Conservation (phyloP, 23 red algal species). For the Cyanidium caldarium region DNA sequence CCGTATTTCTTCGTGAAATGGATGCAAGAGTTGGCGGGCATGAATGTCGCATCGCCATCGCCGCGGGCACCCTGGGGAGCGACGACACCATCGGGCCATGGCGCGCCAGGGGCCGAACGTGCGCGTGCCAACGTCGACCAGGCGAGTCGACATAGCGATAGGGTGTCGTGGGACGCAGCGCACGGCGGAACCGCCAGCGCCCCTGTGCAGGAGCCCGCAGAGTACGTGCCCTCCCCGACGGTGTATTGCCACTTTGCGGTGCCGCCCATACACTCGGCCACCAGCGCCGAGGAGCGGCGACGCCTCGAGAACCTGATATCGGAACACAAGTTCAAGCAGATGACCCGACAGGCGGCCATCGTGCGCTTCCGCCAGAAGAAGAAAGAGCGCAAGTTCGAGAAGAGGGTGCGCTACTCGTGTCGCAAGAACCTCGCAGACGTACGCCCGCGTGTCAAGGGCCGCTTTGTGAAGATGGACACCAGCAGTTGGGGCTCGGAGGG, state of each 20-base stretch:
- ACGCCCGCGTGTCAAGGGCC: slow-evolving; percentile 57
- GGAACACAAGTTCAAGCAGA: slow-evolving; percentile 80
- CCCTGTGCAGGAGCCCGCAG: neutral
- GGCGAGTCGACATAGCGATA: no score
- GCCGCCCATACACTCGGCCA: neutral
- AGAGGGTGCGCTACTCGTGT: slow-evolving; percentile 64
- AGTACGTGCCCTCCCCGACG: neutral
- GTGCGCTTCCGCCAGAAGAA: slow-evolving; percentile 83
- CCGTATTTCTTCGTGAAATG: no score
- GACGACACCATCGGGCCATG: no score
- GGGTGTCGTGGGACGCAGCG: no score
- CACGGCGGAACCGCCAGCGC: neutral
- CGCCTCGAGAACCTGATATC: slow-evolving; percentile 61
- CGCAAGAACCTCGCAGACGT: slow-evolving; percentile 68
- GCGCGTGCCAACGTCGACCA: no score
- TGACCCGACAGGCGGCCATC: slow-evolving; percentile 60
- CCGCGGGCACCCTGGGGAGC: no score
- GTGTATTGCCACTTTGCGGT: neutral
- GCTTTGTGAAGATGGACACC: slow-evolving; percentile 48
- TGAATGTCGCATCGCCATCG: no score
- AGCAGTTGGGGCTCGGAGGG: neutral
- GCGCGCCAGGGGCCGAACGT: no score
- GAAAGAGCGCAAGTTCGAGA: slow-evolving; percentile 57
- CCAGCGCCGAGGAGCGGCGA: slow-evolving; percentile 9
- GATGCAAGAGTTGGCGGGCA: no score